Base-by-base conservation (phyloP, 176 grass and related monocot species). In the Triticum monococcum region DNA sequence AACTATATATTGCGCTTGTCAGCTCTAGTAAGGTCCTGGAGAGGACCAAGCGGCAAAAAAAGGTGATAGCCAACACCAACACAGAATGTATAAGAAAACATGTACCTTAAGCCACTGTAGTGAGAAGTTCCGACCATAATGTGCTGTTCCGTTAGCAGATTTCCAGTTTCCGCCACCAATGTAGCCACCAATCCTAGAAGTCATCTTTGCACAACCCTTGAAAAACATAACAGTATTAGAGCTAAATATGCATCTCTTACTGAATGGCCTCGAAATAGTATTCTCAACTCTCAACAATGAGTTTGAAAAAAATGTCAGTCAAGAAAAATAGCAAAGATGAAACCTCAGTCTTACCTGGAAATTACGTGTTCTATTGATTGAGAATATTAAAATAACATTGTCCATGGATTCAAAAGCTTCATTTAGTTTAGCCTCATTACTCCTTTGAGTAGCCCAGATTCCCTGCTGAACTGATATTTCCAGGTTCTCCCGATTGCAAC, bases 381-480 rank as follows among this genome's bases (percentile, higher is more conserved):
- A 99, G 88, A 99, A 99, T 90, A 96, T 96, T 72, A 99, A 87
- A 86, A 99, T 99, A 85, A 99, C 97, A 91, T 99, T 99, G 41
- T 99, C 97, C 32, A 84, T 94, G 3, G 97, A 93, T 87, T 99
- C 97, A 90, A 99, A 99, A 85, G 97, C 97, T 86, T 99, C 97
- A 85, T 99, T 99, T 72, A 99, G 94, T 92, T 99, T 99, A 23
- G 90, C 88, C 68, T 99, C 97, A 25, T 99, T 99, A 82, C 97
- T 96, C 83, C 92, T 90, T 86, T 99, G 97, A 83, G 97, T 99
- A 76, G 94, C 97, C 97, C 97, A 99, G 9, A 99, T 86, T 80
- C 94, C 97, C 76, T 96, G 97, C 46, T 96, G 97, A 74, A 99
- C 97, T 64, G 94, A 99, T 92, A 96, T 99, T 88, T 99, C 94